phyloP scores from a whole-genome alignment of 2,329 filamentous ascomycete species.

The Leptographium radiaticola region DNA sequence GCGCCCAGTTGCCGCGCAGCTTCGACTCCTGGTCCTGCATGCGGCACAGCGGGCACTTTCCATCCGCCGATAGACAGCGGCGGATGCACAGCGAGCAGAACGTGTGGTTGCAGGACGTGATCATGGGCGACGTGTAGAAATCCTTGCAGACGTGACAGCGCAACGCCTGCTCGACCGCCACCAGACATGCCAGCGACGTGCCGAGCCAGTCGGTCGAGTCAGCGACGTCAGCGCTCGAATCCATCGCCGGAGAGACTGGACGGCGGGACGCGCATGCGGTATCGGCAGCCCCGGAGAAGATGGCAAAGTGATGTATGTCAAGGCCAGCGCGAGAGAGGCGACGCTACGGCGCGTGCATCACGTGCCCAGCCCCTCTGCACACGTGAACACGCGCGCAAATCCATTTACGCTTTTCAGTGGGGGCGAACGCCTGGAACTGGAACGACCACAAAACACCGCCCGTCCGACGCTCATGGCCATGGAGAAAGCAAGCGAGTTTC shows the following conservation, averaged over 20 bases:
- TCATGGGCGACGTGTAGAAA: slow-evolving; percentile 87
- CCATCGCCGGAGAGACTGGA: slow-evolving; percentile 2
- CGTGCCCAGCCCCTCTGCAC: slow-evolving; percentile 2
- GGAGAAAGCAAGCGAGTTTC: slow-evolving; percentile 56
- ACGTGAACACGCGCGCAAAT: slow-evolving; percentile 12
- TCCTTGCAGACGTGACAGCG: slow-evolving; percentile 98
- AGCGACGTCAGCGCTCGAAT: slow-evolving; percentile 32
- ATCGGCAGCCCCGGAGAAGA: too few species aligned
- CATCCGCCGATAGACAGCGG: slow-evolving; percentile 66
- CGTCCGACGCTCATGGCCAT: slow-evolving; percentile 19
- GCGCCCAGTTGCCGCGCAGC: slow-evolving; percentile 68
- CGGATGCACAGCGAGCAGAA: slow-evolving; percentile 96
- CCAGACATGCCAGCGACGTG: slow-evolving; percentile 54
- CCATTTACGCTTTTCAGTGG: background rate
- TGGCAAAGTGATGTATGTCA: too few species aligned
- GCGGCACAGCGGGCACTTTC: slow-evolving; percentile 79
- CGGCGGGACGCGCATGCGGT: too few species aligned
- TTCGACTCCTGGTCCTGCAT: slow-evolving; percentile 69
- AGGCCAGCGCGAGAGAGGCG: background rate
- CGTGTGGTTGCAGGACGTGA: slow-evolving; percentile 88
- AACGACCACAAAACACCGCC: background rate
- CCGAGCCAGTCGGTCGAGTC: slow-evolving; percentile 78
- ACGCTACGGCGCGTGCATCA: slow-evolving; percentile 1
- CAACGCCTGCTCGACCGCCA: slow-evolving; percentile 67
- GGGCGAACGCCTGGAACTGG: background rate